Evolutionary conservation across 1,139 yeast genomes (phyloP).

Genomic region (Geotrichum phurueaensis): DNA sequence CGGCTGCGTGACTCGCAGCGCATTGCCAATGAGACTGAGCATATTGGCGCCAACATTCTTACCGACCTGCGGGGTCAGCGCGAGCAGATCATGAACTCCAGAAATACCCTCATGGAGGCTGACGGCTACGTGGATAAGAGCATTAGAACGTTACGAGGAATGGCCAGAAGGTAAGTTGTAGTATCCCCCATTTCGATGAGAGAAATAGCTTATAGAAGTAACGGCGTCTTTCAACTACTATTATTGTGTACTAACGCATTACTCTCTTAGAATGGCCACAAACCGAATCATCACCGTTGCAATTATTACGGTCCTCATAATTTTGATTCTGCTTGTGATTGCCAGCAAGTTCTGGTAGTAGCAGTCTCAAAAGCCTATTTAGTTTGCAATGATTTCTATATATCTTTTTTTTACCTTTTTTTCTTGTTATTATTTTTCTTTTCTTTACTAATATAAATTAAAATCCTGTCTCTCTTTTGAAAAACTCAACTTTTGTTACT

Average conservation of each 20-base stretch:
- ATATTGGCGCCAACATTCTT: slow-evolving; percentile 84
- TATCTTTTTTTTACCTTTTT: neutral
- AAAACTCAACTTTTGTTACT: too few relatives aligned
- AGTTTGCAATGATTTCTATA: neutral
- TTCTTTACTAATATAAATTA: too few relatives aligned
- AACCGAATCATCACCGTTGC: slow-evolving; percentile 90
- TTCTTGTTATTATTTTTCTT: neutral
- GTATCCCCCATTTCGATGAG: neutral
- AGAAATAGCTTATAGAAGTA: neutral
- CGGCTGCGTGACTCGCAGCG: slow-evolving; percentile 83
- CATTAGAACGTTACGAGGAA: slow-evolving; percentile 75
- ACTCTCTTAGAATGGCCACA: slow-evolving; percentile 64
- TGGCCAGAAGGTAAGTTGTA: slow-evolving; percentile 56
- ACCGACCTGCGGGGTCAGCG: slow-evolving; percentile 87
- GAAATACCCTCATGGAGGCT: slow-evolving; percentile 81
- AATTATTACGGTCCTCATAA: slow-evolving; percentile 81
- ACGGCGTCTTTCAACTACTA: neutral
- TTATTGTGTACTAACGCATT: neutral
- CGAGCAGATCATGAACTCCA: slow-evolving; percentile 80
- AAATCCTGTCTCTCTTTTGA: too few relatives aligned
- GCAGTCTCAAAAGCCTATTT: neutral
- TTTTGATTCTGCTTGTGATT: slow-evolving; percentile 77
- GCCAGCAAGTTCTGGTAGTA: slow-evolving; percentile 75
- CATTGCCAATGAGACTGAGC: slow-evolving; percentile 87
- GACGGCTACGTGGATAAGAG: slow-evolving; percentile 90